Evolutionary conservation across 2,329 filamentous ascomycete genomes (phyloP).

Genomic region (Huntiella decipiens): DNA sequence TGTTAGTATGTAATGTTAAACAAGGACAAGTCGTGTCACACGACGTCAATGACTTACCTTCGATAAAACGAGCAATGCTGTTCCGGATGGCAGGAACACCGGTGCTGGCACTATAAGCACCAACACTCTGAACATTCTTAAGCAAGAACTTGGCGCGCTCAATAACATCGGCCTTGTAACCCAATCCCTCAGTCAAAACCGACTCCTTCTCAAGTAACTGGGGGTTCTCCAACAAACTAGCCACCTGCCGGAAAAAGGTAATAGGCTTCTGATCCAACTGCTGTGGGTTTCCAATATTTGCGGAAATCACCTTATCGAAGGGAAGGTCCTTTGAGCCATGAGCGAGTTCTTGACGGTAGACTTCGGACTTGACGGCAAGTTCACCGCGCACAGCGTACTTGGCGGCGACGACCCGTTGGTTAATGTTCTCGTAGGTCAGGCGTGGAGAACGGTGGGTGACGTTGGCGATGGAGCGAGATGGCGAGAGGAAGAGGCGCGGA

Average conservation of each 20-base stretch:
- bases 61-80: slow-evolving; percentile 82
- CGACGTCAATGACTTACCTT: slow-evolving; percentile 35
- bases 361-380: slow-evolving; percentile 80
- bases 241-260: slow-evolving; percentile 95
- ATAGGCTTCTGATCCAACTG: slow-evolving; percentile 98
- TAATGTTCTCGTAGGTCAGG: slow-evolving; percentile 75
- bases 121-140: slow-evolving; percentile 71
- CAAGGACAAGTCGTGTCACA: not conserved
- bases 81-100: slow-evolving; percentile 73
- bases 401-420: slow-evolving; percentile 67
- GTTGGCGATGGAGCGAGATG: slow-evolving; percentile 18
- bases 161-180: slow-evolving; percentile 80
- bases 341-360: slow-evolving; percentile 59
- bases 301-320: slow-evolving; percentile 80
- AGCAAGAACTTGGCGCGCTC: slow-evolving; percentile 66
- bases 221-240: slow-evolving; percentile 85
- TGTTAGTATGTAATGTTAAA: slow-evolving; percentile 4
- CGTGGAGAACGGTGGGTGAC: slow-evolving; percentile 22
- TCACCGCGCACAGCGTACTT: slow-evolving; percentile 96
- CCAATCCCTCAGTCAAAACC: slow-evolving; percentile 53
- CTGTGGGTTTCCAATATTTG: slow-evolving; percentile 98
- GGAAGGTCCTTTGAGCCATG: slow-evolving; percentile 46
- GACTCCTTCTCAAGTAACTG: slow-evolving; percentile 63
- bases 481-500: not conserved
- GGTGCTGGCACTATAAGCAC: slow-evolving; percentile 88